A percentile compares a stretch with the other conserved stretches of the same genome.
Conservation (phyloP, 2,329 filamentous ascomycete species). For the Salinomyces thailandicus region DNA sequence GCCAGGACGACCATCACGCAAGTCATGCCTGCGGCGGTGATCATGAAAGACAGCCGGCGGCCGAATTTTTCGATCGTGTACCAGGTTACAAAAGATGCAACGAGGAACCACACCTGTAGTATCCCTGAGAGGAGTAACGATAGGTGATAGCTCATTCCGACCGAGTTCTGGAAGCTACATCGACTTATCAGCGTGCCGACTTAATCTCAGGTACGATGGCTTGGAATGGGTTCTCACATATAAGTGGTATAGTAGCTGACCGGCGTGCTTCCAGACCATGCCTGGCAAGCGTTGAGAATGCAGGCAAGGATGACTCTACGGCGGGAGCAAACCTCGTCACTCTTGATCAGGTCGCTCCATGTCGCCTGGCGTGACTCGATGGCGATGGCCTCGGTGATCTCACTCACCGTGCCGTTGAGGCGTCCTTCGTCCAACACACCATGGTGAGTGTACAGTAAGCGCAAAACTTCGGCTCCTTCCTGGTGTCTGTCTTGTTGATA, state of each 20-base stretch:
- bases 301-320: constrained; percentile 3
- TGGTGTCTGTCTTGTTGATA: constrained; percentile 2
- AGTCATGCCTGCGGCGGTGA: background rate
- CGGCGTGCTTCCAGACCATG: background rate
- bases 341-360: constrained; percentile 1
- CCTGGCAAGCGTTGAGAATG: constrained; percentile 3
- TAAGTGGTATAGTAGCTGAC: background rate
- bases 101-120: constrained; percentile 4
- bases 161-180: background rate
- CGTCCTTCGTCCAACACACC: constrained; percentile 1
- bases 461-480: constrained; percentile 2
- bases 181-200: no score
- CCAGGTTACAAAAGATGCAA: constrained; percentile 19
- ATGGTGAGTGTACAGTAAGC: constrained; percentile 1
- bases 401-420: background rate
- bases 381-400: constrained; percentile 4
- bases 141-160: constrained; percentile 1
- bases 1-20: background rate
- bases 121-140: constrained; percentile 4
- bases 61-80: constrained; percentile 26
- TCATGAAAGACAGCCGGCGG: constrained; percentile 14
- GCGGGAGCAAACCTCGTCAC: constrained; percentile 3
- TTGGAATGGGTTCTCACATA: no score
- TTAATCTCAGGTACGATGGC: no score
- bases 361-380: constrained; percentile 2